A percentile compares a stretch with the other conserved stretches of the same genome.
These are phyloP conservation scores for Vigna hirtella DNA, from an alignment of 306 rosid genomes.

Conservation along the genomic window DNA sequence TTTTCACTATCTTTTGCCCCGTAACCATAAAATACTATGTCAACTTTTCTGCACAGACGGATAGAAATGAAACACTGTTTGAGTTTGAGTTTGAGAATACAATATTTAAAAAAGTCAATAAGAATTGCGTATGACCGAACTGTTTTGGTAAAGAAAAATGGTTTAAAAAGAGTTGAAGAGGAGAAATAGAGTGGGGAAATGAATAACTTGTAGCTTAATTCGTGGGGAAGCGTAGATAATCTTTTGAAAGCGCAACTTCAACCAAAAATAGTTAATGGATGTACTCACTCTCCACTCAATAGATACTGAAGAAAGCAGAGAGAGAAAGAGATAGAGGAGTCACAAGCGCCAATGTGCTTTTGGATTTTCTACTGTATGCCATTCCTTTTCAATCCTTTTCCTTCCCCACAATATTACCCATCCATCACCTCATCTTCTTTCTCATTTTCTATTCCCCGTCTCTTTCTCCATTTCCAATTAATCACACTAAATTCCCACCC, in stretches of 20 bases:
- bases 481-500: neutral
- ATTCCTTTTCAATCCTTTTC: conserved; percentile 35
- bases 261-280: conserved; percentile 45
- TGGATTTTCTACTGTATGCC: conserved; percentile 35
- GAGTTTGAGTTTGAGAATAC: no score
- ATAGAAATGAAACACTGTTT: no score
- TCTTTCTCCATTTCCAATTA: conserved; percentile 6
- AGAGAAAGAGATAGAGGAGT: neutral
- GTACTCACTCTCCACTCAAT: conserved; percentile 44
- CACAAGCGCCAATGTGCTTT: conserved; percentile 32
- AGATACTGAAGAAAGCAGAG: conserved; percentile 23
- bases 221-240: conserved; percentile 41
- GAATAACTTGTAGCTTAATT: conserved; percentile 47
- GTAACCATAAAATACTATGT: no score
- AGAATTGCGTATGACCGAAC: neutral
- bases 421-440: neutral
- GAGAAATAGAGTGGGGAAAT: conserved; percentile 32
- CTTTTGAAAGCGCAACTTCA: conserved; percentile 36
- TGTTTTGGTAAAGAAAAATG: neutral
- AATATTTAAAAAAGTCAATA: neutral
- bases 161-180: neutral
- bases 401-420: neutral
- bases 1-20: neutral
- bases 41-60: no score
- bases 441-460: neutral